These are phyloP conservation scores for Kwoniella dendrophila DNA, from an alignment of 768 basidiomycete genomes.

Conservation along the genomic window DNA sequence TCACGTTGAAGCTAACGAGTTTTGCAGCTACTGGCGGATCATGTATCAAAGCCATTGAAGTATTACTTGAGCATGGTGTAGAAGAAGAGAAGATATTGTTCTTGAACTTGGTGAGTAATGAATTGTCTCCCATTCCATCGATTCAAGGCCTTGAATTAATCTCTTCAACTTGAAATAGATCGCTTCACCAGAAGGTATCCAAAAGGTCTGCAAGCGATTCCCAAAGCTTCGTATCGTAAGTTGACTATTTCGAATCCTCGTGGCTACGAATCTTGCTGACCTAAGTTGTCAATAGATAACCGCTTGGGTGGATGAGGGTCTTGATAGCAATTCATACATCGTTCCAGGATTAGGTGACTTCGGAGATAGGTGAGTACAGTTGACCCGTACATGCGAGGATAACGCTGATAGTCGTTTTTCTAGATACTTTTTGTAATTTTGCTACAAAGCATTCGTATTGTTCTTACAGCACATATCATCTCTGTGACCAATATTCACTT, in stretches of 20 bases:
- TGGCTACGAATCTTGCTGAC: background rate
- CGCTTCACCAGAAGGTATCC: conserved; percentile 85
- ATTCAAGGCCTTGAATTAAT: conserved; percentile 6
- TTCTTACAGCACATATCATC: background rate
- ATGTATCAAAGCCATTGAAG: conserved; percentile 95
- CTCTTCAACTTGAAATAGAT: conserved; percentile 61
- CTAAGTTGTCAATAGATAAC: conserved; percentile 69
- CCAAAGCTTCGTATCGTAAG: conserved; percentile 76
- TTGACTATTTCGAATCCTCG: conserved; percentile 24
- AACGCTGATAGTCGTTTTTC: background rate
- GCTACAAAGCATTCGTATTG: background rate
- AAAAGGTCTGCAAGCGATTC: conserved; percentile 73
- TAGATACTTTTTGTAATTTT: conserved; percentile 40
- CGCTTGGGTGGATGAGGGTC: conserved; percentile 90
- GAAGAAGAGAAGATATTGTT: conserved; percentile 94
- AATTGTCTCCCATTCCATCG: too few relatives aligned
- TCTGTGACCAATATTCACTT: background rate
- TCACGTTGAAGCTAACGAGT: conserved; percentile 1
- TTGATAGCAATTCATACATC: conserved; percentile 88
- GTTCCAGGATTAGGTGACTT: conserved; percentile 97
- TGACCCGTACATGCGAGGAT: background rate
- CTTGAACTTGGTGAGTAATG: conserved; percentile 81
- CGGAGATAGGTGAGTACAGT: conserved; percentile 64
- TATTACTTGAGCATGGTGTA: conserved; percentile 86
- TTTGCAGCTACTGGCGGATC: conserved; percentile 86